Conservation (phyloP, 2,329 filamentous ascomycete species). For the Sporothrix humicola region DNA sequence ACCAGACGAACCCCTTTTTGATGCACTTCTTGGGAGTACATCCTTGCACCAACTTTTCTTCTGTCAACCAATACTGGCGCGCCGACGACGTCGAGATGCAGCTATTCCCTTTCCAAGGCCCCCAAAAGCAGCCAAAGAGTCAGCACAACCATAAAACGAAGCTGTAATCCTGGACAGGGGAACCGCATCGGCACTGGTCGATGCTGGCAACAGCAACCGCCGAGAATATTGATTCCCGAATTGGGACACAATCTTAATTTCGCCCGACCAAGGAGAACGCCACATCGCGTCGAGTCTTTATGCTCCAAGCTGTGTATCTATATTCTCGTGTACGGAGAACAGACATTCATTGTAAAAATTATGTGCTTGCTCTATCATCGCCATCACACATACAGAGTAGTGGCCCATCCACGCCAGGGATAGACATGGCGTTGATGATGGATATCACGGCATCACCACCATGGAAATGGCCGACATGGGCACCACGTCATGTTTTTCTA, state of each 20-base stretch:
- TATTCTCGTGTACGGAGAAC: no score
- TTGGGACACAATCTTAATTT: slow-evolving; percentile 2
- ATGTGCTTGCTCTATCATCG: no score
- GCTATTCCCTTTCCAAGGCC: not conserved
- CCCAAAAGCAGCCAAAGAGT: not conserved
- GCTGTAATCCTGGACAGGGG: not conserved
- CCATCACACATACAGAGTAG: no score
- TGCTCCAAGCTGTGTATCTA: not conserved
- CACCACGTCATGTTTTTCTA: not conserved
- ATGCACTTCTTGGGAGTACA: not conserved
- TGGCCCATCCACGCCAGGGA: no score
- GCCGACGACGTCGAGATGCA: not conserved
- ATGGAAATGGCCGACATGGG: not conserved
- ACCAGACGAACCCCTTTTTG: slow-evolving; percentile 4
- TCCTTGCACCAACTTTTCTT: not conserved
- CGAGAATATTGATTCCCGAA: not conserved
- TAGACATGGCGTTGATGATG: no score
- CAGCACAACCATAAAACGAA: not conserved
- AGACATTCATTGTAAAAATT: no score
- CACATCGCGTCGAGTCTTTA: not conserved
- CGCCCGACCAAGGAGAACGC: not conserved
- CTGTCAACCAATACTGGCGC: not conserved
- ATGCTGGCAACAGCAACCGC: not conserved
- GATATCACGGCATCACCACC: not conserved
- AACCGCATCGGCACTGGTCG: not conserved